phyloP scores from a whole-genome alignment of 345 rosid species.

The Heritiera littoralis region DNA sequence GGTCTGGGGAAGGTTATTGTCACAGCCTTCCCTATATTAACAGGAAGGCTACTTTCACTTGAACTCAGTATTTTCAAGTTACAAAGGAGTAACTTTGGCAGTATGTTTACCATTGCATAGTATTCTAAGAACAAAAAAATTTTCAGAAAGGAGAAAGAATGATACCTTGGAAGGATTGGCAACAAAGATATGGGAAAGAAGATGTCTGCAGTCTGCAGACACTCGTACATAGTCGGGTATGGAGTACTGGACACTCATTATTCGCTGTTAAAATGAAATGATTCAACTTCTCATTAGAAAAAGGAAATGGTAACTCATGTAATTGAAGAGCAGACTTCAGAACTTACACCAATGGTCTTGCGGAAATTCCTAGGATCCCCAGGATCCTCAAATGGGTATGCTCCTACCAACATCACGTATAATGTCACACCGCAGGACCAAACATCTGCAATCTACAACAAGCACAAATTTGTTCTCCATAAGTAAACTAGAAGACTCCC shows the following conservation, averaged over 20 bases:
- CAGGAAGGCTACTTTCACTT: too few relatives aligned
- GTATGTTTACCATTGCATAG: too few relatives aligned
- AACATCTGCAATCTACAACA: constrained; percentile 60
- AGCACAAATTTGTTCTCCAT: neutral
- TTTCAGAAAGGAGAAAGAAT: neutral
- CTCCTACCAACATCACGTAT: constrained; percentile 78
- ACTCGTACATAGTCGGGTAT: constrained; percentile 70
- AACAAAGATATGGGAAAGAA: constrained; percentile 63
- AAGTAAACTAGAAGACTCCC: neutral
- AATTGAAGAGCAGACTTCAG: neutral
- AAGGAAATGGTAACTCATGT: neutral
- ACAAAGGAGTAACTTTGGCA: too few relatives aligned
- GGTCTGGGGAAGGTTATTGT: too few relatives aligned
- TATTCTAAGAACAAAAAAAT: too few relatives aligned
- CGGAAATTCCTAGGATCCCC: constrained; percentile 71
- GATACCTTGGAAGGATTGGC: constrained; percentile 67
- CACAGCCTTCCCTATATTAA: too few relatives aligned
- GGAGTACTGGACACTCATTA: constrained; percentile 59
- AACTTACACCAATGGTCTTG: constrained; percentile 63
- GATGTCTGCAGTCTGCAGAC: constrained; percentile 58
- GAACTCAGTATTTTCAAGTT: too few relatives aligned
- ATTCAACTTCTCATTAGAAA: constrained; percentile 1
- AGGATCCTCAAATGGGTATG: constrained; percentile 80
- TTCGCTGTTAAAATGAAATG: constrained; percentile 43
- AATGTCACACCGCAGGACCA: constrained; percentile 85